Conservation (phyloP, 345 rosid species). For the Moricandia arvensis region DNA sequence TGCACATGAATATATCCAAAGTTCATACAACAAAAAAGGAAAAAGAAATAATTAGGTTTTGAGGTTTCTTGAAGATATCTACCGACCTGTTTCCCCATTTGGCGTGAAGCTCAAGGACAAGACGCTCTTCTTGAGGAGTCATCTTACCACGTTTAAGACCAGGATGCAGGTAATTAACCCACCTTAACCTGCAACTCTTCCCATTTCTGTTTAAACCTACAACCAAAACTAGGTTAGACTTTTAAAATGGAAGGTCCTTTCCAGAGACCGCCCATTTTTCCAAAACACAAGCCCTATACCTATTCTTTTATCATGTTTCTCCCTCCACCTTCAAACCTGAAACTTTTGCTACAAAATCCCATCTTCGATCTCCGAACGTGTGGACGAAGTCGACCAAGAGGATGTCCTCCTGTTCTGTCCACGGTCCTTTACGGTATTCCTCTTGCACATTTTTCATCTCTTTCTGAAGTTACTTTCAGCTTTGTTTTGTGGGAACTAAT, state of each 20-base stretch:
- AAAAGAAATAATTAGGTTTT: background rate
- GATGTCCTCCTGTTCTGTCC: constrained; percentile 97
- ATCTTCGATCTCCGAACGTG: constrained; percentile 91
- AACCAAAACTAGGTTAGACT: constrained; percentile 55
- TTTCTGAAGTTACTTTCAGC: constrained; percentile 14
- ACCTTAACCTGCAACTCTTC: constrained; percentile 97
- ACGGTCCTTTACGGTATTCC: constrained; percentile 86
- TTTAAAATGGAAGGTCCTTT: constrained; percentile 48
- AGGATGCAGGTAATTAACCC: constrained; percentile 99
- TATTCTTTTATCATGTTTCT: constrained; percentile 59
- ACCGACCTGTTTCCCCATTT: constrained; percentile 97
- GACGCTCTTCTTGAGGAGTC: constrained; percentile 89
- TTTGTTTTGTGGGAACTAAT: constrained; percentile 36
- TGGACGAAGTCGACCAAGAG: constrained; percentile 83
- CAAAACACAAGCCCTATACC: constrained; percentile 57
- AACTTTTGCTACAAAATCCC: constrained; percentile 98
- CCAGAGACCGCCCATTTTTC: constrained; percentile 47
- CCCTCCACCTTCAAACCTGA: constrained; percentile 99
- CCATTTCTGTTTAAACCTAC: constrained; percentile 98
- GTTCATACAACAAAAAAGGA: background rate
- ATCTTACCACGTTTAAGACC: constrained; percentile 97
- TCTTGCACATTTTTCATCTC: constrained; percentile 66
- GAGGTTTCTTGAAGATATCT: background rate
- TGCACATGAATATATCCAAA: constrained; percentile 28
- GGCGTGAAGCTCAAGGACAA: constrained; percentile 85